Base-by-base conservation (phyloP, 306 rosid species). In the Psophocarpus tetragonolobus region DNA sequence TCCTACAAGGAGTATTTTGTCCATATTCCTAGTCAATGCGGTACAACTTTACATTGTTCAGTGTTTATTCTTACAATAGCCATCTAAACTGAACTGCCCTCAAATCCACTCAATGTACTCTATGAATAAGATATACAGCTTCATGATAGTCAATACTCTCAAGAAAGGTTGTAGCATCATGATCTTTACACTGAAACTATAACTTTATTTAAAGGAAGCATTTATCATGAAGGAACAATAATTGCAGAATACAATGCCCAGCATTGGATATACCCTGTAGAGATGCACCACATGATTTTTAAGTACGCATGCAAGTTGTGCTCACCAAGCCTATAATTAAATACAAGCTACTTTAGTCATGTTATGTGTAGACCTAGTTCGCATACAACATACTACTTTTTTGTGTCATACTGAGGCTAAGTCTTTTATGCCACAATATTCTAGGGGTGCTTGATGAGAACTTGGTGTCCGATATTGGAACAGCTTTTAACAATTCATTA, bases 131-230 rank as follows among this genome's bases (percentile, higher is more conserved):
- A 24, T 2, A 71, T 50, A 24, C 47, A 30, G 29, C 6, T 29
- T 30, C 62, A 18, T 48, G 44, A 70, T 48, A 53, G 20, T 33
- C 56, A 70, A 24, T 39, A 70, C 18, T 70, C 47, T 33, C 53
- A 45, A 33, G 26, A 18, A 51, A 69, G 62, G 26, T 48, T 42
- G n/a, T 48, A 48, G 29, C 24, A 21, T 30, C 45, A 4, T 9
- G 18, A 70, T 10, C 8, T 12, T 70, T 47, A 47, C 13, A 47
- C 42, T 70, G 29, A 69, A 69, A 69, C 60, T 29, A 69, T 15
- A 69, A 69, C 10, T 69, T 45, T 29, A n/a, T 27, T 45, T 45
- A 53, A 32, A 14, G 74, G 24, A 44, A 68, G 74, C 41, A 44
- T 44, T 45, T 44, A 26, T 68, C n/a, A 9, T 9, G n/a, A 45